Evolutionary conservation across 768 basidiomycete species (phyloP).

Genomic region (Calocybe indica): DNA sequence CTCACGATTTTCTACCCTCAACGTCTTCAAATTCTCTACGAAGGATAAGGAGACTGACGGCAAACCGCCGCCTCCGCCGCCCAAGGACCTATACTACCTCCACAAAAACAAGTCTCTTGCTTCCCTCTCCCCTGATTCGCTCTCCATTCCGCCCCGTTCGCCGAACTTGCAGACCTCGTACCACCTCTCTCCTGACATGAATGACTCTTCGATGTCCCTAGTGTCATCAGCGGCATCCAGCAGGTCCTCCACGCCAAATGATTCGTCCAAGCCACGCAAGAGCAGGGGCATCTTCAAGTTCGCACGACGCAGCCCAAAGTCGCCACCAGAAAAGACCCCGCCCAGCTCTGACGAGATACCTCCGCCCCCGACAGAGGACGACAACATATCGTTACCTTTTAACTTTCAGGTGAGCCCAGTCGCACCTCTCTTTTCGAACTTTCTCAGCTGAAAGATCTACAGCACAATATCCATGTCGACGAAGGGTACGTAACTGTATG

Average conservation of each 20-base stretch:
- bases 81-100: conserved; percentile 60
- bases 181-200: conserved; percentile 23
- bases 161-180: conserved; percentile 22
- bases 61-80: conserved; percentile 43
- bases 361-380: conserved; percentile 37
- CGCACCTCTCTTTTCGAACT: background rate
- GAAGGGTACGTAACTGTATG: conserved; percentile 47
- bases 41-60: conserved; percentile 18
- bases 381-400: conserved; percentile 63
- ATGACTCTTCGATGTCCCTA: conserved; percentile 29
- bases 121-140: conserved; percentile 40
- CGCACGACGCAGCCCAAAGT: conserved; percentile 27
- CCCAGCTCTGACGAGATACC: conserved; percentile 9
- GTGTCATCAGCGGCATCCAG: conserved; percentile 26
- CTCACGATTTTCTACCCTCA: conserved; percentile 28
- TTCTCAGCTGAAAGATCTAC: conserved; percentile 3
- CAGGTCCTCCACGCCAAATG: conserved; percentile 16
- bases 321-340: conserved; percentile 17
- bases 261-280: conserved; percentile 15
- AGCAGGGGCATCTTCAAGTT: conserved; percentile 39
- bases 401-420: conserved; percentile 59
- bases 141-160: conserved; percentile 34
- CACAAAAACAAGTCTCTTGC: conserved; percentile 38
- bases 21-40: conserved; percentile 23
- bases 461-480: conserved; percentile 80